Evolutionary conservation across 768 basidiomycete species (phyloP).

Genomic region (Boletus edulis): DNA sequence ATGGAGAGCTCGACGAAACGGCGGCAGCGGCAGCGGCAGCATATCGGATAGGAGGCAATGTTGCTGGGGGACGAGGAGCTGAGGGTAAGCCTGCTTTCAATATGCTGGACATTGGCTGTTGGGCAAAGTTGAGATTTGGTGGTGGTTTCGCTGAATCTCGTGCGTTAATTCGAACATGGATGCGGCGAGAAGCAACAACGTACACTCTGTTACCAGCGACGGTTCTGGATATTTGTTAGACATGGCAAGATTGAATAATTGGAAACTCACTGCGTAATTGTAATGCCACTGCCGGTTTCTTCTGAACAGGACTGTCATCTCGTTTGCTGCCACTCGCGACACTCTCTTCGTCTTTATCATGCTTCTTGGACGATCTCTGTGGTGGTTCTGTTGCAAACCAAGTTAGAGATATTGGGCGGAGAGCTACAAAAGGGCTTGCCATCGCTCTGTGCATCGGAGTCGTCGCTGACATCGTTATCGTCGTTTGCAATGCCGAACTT

Average conservation of each 20-base stretch:
- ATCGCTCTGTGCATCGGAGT: constrained; percentile 73
- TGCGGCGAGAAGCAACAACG: constrained; percentile 14
- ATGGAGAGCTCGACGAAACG: constrained; percentile 24
- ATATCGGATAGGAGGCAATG: constrained; percentile 81
- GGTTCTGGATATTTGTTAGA: constrained; percentile 47
- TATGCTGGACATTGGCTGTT: constrained; percentile 74
- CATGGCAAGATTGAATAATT: not conserved
- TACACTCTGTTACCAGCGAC: constrained; percentile 63
- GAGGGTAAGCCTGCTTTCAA: constrained; percentile 71
- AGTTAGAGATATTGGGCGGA: not conserved
- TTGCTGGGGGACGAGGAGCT: constrained; percentile 48
- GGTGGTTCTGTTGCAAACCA: constrained; percentile 48
- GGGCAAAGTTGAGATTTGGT: constrained; percentile 76
- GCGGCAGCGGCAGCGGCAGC: constrained; percentile 80
- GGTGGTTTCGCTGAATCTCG: constrained; percentile 54
- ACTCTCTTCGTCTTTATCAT: constrained; percentile 70
- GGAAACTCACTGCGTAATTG: constrained; percentile 68
- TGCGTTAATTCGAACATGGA: constrained; percentile 4
- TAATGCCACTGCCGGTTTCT: constrained; percentile 65
- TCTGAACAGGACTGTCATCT: constrained; percentile 75
- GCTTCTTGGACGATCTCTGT: constrained; percentile 71
- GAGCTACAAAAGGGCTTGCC: constrained; percentile 38
- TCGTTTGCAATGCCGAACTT: constrained; percentile 76
- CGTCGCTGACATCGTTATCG: constrained; percentile 71
- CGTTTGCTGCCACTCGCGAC: constrained; percentile 66